Evolutionary conservation across 306 rosid genomes (phyloP), one percentile per base, ranked within the genome.

Genomic region (Heteromeles arbutifolia): DNA sequence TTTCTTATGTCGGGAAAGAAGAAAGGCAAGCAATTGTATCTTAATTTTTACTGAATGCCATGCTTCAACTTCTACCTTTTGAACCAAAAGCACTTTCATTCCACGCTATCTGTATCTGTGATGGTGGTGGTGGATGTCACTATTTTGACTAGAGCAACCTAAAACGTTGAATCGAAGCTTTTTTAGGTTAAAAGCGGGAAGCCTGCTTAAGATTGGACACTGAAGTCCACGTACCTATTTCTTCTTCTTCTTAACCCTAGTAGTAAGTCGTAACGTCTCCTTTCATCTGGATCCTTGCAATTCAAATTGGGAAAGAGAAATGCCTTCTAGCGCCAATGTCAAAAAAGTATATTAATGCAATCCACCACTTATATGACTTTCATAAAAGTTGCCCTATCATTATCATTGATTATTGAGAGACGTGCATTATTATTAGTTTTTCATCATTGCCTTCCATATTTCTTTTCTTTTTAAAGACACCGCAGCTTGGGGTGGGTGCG

Each of bases 181-280:
- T 90, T 93, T 95, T 95, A 84, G 93, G 96, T 90, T 90, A 88
- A 92, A 92, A 90, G 95, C 65, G 73, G 73, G 67, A 73, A 87
- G 79, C 87, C 74, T 70, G 12, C 50, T 18, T 61, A 25, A 59
- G 29, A 29, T 63, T 34, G 80, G 82, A 88, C 96, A 80, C 92
- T 90, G 95, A 94, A 90, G 95, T 92, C 97, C 96, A 92, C 93
- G 88, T 84, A 83, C 82, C 89, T 81, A 86, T 77, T 70, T 68
- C 41, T 34, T 6, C 69, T 67, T 69, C 77, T 73, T 76, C 84
- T 82, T 81, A 48, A 48, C 53, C 54, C 54, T 48, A 17, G 8
- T 48, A 15, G 21, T 48, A 48, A 14, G 53, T 14, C 19, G 53
- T 48, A 48, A 48, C 54, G 54, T 48, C 54, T 17, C 8, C 54